Conservation (phyloP, 176 grass and related monocot species). For the Cenchrus purpureus region DNA sequence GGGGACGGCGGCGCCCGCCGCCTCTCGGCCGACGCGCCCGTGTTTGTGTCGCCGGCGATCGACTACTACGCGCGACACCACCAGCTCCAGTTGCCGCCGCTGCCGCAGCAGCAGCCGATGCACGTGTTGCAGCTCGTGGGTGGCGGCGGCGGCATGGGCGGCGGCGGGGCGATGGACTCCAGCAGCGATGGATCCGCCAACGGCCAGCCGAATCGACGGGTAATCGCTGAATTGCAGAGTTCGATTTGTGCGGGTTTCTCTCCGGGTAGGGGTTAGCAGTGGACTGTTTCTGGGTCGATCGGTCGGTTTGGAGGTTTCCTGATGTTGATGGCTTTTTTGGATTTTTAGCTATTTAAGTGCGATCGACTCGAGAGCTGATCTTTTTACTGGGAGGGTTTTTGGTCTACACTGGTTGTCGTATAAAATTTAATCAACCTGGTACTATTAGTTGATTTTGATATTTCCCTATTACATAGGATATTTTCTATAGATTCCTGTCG, state of each 20-base stretch:
- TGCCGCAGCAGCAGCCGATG: constrained; percentile 42
- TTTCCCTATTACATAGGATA: not conserved
- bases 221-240: constrained; percentile 38
- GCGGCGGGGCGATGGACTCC: constrained; percentile 56
- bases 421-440: not conserved
- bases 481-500: not conserved
- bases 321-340: constrained; percentile 42
- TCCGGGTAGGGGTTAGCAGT: constrained; percentile 30
- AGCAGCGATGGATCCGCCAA: constrained; percentile 76
- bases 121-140: constrained; percentile 50
- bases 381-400: constrained; percentile 44
- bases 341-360: not conserved
- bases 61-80: constrained; percentile 49
- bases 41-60: constrained; percentile 54
- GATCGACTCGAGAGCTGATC: constrained; percentile 21
- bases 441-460: not conserved
- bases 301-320: constrained; percentile 29
- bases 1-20: constrained; percentile 8
- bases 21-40: constrained; percentile 57
- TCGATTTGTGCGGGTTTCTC: constrained; percentile 10
- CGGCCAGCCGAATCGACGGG: constrained; percentile 66
- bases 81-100: constrained; percentile 26
- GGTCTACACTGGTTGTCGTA: not conserved
- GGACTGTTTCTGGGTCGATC: constrained; percentile 12
- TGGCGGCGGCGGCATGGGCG: constrained; percentile 22